Percentiles rank a stretch among this genome's conserved stretches.
These are phyloP conservation scores for Daedalea quercina DNA, from an alignment of 768 basidiomycete genomes.

Conservation along the genomic window DNA sequence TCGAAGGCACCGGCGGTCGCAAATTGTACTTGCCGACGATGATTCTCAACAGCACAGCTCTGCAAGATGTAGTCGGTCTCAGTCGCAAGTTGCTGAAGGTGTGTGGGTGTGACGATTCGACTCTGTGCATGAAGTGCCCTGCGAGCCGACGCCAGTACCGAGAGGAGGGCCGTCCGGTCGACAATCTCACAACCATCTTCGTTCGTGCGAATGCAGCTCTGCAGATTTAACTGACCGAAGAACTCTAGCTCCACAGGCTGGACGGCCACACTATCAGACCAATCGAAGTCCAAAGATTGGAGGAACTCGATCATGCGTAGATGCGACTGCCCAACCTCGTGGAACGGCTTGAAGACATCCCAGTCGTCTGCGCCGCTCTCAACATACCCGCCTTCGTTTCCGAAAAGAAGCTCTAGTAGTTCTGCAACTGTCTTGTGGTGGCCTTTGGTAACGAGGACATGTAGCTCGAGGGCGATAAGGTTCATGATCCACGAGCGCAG, in stretches of 20 bases:
- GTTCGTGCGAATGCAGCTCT: slow-evolving; percentile 63
- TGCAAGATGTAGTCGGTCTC: slow-evolving; percentile 77
- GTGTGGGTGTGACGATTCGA: slow-evolving; percentile 50
- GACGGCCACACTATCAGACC: slow-evolving; percentile 70
- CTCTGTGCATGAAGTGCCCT: slow-evolving; percentile 64
- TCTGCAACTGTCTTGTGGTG: slow-evolving; percentile 69
- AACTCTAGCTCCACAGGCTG: slow-evolving; percentile 55
- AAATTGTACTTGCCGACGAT: slow-evolving; percentile 72
- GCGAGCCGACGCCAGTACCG: slow-evolving; percentile 55
- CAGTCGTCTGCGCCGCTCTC: slow-evolving; percentile 34
- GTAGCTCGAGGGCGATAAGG: slow-evolving; percentile 81
- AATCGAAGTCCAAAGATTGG: slow-evolving; percentile 81
- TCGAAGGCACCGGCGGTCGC: slow-evolving; percentile 68
- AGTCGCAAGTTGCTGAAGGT: slow-evolving; percentile 56
- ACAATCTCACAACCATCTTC: slow-evolving; percentile 76
- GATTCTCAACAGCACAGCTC: slow-evolving; percentile 84
- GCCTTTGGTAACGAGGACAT: slow-evolving; percentile 73
- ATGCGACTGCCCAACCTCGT: slow-evolving; percentile 74
- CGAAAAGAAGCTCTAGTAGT: slow-evolving; percentile 78
- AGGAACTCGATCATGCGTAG: slow-evolving; percentile 84
- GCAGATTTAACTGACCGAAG: slow-evolving; percentile 58
- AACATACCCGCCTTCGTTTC: slow-evolving; percentile 42
- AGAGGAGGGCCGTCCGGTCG: slow-evolving; percentile 65
- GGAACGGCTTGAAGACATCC: slow-evolving; percentile 51
- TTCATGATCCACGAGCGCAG: slow-evolving; percentile 83